These are phyloP conservation scores for Leptographium galeiforme DNA, from an alignment of 2,329 filamentous ascomycete species.

Conservation along the genomic window DNA sequence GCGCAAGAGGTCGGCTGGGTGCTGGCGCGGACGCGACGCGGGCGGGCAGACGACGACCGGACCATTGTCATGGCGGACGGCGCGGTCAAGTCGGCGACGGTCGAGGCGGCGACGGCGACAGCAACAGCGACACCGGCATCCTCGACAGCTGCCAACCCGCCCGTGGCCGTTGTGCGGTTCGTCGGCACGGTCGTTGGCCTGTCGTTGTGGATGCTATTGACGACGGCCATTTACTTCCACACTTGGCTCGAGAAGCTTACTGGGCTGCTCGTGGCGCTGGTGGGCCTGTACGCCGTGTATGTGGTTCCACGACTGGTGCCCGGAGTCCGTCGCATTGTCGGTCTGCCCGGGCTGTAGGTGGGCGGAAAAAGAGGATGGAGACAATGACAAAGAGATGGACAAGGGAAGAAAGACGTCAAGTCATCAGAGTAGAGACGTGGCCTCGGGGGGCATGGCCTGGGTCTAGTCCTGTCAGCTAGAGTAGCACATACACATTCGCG, in stretches of 20 bases:
- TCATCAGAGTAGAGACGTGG: too few relatives aligned
- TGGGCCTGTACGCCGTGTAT: constrained; percentile 36
- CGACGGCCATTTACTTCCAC: constrained; percentile 98
- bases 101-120: constrained; percentile 18
- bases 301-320: constrained; percentile 38
- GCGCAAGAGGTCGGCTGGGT: constrained; percentile 64
- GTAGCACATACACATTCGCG: too few relatives aligned
- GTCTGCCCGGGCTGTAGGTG: constrained; percentile 35
- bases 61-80: constrained; percentile 54
- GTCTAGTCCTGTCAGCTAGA: too few relatives aligned
- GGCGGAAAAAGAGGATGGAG: too few relatives aligned
- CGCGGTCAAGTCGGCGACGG: constrained; percentile 45
- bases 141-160: background rate
- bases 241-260: constrained; percentile 90
- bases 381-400: too few relatives aligned
- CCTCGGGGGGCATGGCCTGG: too few relatives aligned
- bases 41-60: constrained; percentile 41
- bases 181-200: constrained; percentile 52
- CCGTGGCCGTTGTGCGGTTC: constrained; percentile 21
- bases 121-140: constrained; percentile 10
- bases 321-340: constrained; percentile 28
- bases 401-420: too few relatives aligned
- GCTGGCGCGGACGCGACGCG: constrained; percentile 25
- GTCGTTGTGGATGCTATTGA: constrained; percentile 90
- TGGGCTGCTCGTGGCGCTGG: constrained; percentile 34